Evolutionary conservation across 306 rosid species (phyloP), one percentile per base, ranked within the genome.

Genomic region (Adenanthera pavonina): DNA sequence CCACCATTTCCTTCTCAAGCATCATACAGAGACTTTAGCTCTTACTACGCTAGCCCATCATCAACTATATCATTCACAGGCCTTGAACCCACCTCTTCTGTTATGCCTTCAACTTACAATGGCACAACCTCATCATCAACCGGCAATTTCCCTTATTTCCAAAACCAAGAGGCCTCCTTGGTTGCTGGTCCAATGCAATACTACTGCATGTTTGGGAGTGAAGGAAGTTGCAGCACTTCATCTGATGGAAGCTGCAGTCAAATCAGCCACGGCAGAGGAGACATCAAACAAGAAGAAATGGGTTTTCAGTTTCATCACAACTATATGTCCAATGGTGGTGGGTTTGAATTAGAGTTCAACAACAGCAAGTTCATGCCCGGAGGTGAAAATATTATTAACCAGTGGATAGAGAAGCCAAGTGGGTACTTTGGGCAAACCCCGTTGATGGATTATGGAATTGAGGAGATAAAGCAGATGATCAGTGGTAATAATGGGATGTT

Each of bases 211-310:
- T 90, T 91, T 77, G 97, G 94, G 76, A 90, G 94, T 82, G 91
- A 91, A 86, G 94, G 92, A 84, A 94, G 97, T 78, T 90, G 91
- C 80, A 89, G 90, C 54, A 70, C 75, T 43, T 94, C 97, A 11
- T 92, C 97, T 33, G 98, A 89, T 79, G 96, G 97, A 6, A 91
- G 98, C 80, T 88, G 89, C 78, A 84, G 83, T 72, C 91, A 84
- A 78, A 75, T 85, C 62, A 85, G 83, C 84, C 80, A 80, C 64
- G 89, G 83, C n/a, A 73, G 75, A 64, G 46, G 69, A 47, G 86
- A 81, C 34, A 78, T 87, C 36, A 91, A 89, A 69, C 93, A 88
- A 80, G 92, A 88, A 41, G 93, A 89, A 69, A 79, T 81, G 73
- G 88, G 84, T 8, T 76, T 80, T 67, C 84, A 69, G 4, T 78